Conservation (phyloP, 345 rosid species). For the Viola odorata region DNA sequence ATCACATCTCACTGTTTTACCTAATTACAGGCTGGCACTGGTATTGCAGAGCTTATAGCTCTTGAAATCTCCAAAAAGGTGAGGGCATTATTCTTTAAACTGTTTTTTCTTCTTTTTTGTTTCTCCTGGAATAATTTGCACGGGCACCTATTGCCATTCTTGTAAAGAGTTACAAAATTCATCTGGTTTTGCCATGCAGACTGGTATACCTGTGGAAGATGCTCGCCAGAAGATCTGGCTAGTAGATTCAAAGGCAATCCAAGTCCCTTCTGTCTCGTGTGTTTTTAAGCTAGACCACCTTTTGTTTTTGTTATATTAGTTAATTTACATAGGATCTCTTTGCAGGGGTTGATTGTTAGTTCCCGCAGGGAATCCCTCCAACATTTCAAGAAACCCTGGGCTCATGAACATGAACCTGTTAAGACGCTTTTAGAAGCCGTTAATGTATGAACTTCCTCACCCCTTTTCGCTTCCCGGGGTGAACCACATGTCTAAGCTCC, state of each 20-base stretch:
- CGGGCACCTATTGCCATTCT: not conserved
- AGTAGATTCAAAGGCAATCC: slow-evolving; percentile 85
- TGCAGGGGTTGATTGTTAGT: slow-evolving; percentile 81
- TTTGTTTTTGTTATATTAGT: not conserved
- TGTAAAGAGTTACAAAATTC: not conserved
- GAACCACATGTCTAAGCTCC: not conserved
- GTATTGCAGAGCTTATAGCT: too few species aligned
- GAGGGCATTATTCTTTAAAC: not conserved
- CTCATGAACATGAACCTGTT: slow-evolving; percentile 79
- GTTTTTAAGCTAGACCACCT: not conserved
- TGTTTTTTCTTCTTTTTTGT: not conserved
- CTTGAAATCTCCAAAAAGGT: too few species aligned
- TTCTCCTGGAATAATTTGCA: not conserved
- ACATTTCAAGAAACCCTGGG: slow-evolving; percentile 97
- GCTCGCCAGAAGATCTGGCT: slow-evolving; percentile 83
- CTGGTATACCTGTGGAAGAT: slow-evolving; percentile 66
- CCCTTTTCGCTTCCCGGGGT: slow-evolving; percentile 13
- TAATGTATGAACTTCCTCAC: slow-evolving; percentile 40
- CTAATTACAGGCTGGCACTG: too few species aligned
- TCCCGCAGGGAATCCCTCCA: slow-evolving; percentile 80
- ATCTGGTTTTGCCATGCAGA: slow-evolving; percentile 40
- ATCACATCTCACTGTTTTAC: too few species aligned
- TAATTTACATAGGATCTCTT: slow-evolving; percentile 10
- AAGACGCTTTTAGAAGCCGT: slow-evolving; percentile 63
- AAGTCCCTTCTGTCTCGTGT: slow-evolving; percentile 2